Base-by-base conservation (phyloP, 176 grass and related monocot species). In the Carex myosuroides region DNA sequence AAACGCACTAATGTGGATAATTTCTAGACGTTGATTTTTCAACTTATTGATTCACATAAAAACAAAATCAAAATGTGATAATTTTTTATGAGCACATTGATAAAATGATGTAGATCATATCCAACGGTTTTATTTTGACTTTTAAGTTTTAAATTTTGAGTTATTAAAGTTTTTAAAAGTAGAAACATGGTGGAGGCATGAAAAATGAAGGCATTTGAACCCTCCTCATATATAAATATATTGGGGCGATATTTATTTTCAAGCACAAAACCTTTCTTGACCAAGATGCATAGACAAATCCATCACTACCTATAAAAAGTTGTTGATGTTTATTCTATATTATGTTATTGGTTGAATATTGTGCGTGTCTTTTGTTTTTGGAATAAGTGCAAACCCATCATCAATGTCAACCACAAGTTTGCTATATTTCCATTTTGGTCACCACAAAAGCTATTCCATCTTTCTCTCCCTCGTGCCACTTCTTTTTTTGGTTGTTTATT, bases 271-370 rank as follows among this genome's bases (percentile, higher is more conserved):
- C 9, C 11, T 53, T 74, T 50, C 4, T 75, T 54, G 12, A 30
- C 4, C 13, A 53, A 75, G 71, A 75, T 46, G 21, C 46, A 22
- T 53, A 24, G 21, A 13, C 21, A 75, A 52, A 54, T 54, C 71
- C 11, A 75, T 75, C 71, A 55, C 71, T 75, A 29, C 71, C 46
- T 30, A 30, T 54, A 29, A 75, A 75, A 75, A 75, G 70, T 29
- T 75, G 42, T 29, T 29, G 21, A 2, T 13, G 20, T 50, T 75
- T 53, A 75, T 24, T 73, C 22, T 29, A 75, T 26, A 24, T 50
- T 53, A 75, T 75, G 20, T 29, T 24, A 59, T 75, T 75, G 44
- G 20, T 75, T 22, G 21, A 74, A 74, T 74, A 53, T 53, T 53
- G 21, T 75, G 21, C 70, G 4, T 75, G 46, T 12, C 70, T 24